phyloP scores from a whole-genome alignment of 305 asterid genomes.

The Fraxinus ornus region DNA sequence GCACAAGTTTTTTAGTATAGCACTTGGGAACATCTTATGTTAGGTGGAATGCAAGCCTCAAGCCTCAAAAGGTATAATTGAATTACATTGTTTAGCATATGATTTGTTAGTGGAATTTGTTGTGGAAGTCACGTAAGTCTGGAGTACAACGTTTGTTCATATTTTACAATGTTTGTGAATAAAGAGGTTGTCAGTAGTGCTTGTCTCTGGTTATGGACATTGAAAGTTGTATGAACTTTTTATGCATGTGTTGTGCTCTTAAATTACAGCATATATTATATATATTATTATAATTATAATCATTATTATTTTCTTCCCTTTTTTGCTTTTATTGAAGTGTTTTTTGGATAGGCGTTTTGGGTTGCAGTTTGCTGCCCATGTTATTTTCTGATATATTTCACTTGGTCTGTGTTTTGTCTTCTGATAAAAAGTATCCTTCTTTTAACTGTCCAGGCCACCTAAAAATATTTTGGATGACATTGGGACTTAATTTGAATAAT shows the following conservation, averaged over 20 bases:
- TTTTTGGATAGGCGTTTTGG: neutral
- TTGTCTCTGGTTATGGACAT: neutral
- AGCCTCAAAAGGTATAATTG: neutral
- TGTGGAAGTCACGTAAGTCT: neutral
- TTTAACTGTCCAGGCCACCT: slow-evolving; percentile 34
- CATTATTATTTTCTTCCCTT: neutral
- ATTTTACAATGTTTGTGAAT: neutral
- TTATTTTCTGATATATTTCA: neutral
- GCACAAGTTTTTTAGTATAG: neutral
- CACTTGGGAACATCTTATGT: neutral
- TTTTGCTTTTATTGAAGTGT: neutral
- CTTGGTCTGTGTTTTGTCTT: neutral
- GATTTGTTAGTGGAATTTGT: neutral
- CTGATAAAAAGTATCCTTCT: neutral
- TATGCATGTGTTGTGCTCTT: neutral
- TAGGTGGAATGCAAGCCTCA: neutral
- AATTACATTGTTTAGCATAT: neutral
- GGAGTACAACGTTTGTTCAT: neutral
- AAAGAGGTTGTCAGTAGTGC: neutral
- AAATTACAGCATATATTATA: neutral
- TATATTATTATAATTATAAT: neutral
- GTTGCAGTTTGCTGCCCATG: slow-evolving; percentile 12
- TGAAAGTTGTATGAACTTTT: neutral
- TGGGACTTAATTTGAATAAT: slow-evolving; percentile 58
- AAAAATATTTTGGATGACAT: slow-evolving; percentile 58